Evolutionary conservation across 306 rosid genomes (phyloP).

Genomic region (Gleditsia sinensis): DNA sequence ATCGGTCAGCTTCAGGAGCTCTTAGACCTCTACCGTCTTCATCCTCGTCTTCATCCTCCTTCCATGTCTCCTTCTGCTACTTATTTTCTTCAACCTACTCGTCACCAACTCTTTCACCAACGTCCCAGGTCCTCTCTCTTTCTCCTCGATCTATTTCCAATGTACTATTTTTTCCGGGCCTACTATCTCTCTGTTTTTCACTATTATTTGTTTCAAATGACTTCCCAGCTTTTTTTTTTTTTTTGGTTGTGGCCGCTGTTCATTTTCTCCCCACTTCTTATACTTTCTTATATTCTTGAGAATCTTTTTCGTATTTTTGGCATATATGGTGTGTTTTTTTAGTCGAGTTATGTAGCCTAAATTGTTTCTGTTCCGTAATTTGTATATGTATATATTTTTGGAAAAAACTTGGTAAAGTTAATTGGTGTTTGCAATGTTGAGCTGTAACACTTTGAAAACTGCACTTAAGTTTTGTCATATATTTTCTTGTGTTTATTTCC

Average conservation of each 20-base stretch:
- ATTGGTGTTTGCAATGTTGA: no score
- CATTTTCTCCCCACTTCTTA: not conserved
- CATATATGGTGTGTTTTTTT: not conserved
- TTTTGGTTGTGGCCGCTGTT: not conserved
- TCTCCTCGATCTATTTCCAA: constrained; percentile 41
- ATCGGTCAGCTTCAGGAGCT: constrained; percentile 83
- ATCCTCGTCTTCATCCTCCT: constrained; percentile 10
- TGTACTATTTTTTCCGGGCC: no score
- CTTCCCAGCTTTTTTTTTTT: not conserved
- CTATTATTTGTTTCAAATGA: not conserved
- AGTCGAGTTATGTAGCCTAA: no score
- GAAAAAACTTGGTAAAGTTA: no score
- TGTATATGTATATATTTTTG: not conserved
- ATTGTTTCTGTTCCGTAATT: constrained; percentile 8
- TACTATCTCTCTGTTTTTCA: not conserved
- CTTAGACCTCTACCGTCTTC: constrained; percentile 46
- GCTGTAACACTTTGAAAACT: no score
- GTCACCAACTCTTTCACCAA: constrained; percentile 41
- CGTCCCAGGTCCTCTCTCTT: constrained; percentile 51
- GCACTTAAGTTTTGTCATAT: no score
- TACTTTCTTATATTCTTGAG: not conserved
- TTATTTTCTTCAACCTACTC: constrained; percentile 32
- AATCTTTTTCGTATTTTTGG: not conserved
- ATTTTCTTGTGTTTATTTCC: no score
- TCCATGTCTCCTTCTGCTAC: constrained; percentile 20